phyloP scores from a whole-genome alignment of 306 rosid genomes.

The Pyrus pyrifolia region DNA sequence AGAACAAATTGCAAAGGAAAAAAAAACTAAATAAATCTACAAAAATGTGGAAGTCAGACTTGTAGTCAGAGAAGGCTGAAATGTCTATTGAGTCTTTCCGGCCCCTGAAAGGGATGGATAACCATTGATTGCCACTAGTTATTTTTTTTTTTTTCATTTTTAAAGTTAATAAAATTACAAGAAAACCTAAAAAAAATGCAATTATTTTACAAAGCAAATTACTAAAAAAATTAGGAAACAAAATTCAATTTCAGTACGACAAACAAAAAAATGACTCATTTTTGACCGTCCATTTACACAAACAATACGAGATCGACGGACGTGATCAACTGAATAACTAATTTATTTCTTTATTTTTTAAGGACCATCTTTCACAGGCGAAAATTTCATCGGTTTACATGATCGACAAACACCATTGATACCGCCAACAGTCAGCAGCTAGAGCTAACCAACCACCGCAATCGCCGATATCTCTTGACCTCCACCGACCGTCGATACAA shows the following conservation, averaged over 20 bases:
- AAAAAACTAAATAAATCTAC: too few relatives aligned
- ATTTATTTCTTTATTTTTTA: neutral
- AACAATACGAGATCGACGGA: neutral
- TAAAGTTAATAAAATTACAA: too few relatives aligned
- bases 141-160: too few relatives aligned
- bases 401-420: neutral
- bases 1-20: too few relatives aligned
- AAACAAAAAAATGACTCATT: neutral
- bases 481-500: neutral
- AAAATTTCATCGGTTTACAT: neutral
- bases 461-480: neutral
- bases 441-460: neutral
- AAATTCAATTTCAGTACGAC: neutral
- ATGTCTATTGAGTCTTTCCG: accelerated
- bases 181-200: too few relatives aligned
- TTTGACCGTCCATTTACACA: neutral
- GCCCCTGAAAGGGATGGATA: accelerated
- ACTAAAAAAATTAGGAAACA: neutral
- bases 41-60: too few relatives aligned
- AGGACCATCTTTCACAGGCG: neutral
- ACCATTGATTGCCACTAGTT: too few relatives aligned
- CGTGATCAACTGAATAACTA: neutral
- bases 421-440: neutral
- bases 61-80: too few relatives aligned
- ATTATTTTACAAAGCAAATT: too few relatives aligned